Percentiles rank a stretch among this genome's conserved stretches.
These are phyloP conservation scores for Fusarium sp. DNA, from an alignment of 2,329 filamentous ascomycete genomes.

Conservation along the genomic window DNA sequence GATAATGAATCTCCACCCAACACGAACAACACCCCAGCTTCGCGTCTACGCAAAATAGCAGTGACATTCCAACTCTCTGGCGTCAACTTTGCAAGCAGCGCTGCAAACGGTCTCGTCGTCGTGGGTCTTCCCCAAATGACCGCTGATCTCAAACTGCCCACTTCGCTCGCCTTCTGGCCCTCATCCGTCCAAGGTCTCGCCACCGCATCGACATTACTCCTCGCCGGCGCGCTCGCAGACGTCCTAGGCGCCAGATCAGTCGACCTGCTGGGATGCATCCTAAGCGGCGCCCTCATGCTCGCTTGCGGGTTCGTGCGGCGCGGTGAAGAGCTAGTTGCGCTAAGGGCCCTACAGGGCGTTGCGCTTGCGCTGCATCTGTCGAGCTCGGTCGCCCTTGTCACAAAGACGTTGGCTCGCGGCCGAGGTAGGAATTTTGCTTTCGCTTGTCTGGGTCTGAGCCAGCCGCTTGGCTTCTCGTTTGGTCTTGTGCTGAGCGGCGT, in stretches of 20 bases:
- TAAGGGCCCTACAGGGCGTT: constrained; percentile 55
- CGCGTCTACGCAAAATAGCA: constrained; percentile 31
- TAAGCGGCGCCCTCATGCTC: constrained; percentile 47
- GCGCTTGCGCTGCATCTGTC: constrained; percentile 51
- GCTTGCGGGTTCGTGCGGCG: constrained; percentile 46
- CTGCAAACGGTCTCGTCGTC: constrained; percentile 48
- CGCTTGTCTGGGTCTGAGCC: constrained; percentile 57
- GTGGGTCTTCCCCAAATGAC: constrained; percentile 56
- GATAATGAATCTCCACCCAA: background rate
- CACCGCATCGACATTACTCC: constrained; percentile 50
- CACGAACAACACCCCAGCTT: background rate
- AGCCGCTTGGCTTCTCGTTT: constrained; percentile 61
- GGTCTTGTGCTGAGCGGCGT: constrained; percentile 63
- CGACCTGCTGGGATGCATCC: constrained; percentile 49
- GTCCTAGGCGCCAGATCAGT: constrained; percentile 49
- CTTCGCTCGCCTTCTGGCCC: constrained; percentile 54
- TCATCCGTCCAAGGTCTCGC: constrained; percentile 51
- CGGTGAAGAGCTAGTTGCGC: constrained; percentile 50
- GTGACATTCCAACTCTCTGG: constrained; percentile 41
- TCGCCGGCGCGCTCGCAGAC: constrained; percentile 54
- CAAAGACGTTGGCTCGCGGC: constrained; percentile 46
- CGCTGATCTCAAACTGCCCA: constrained; percentile 48
- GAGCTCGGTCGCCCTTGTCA: constrained; percentile 51
- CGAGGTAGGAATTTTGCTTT: constrained; percentile 55
- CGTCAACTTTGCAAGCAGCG: constrained; percentile 41